Evolutionary conservation across 345 rosid species (phyloP), one percentile per base, ranked within the genome.

Genomic region (Eucalyptus marginata): DNA sequence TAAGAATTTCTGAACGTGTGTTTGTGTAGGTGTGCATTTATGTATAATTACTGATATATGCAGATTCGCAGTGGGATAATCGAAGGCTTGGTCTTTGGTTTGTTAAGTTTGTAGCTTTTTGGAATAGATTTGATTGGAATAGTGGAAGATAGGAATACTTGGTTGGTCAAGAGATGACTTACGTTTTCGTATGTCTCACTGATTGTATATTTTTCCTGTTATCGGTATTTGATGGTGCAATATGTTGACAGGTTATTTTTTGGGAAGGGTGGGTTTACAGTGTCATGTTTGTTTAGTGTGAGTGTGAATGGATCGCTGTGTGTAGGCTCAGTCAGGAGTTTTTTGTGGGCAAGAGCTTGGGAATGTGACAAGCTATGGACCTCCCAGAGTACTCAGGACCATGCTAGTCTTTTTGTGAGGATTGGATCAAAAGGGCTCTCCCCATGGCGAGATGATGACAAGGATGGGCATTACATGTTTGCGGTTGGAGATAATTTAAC

Each of bases 391-490:
- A 89, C 94, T 80, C 90, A 90, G 20, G 95, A 93, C 88, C 92
- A 92, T 89, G 89, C 93, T 80, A 81, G 92, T 92, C 89, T 93
- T 79, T 94, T 92, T 92, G 90, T 93, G 46, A 95, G 92, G 95
- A 90, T 91, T 94, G 91, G 90, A 93, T 93, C 93, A 91, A 90
- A 95, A 92, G 88, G 93, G 94, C 91, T 92, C 94, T 90, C 95
- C 96, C 96, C 93, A 43, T 91, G 96, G 96, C 95, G 93, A 90
- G 93, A 92, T 29, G 96, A 94, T 93, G 96, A 94, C 95, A 95
- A 95, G 93, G 97, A 95, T 91, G 97, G 96, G 58, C 96, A 94
- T 93, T 95, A 93, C 94, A 89, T 93, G 92, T 95, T 94, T 93
- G 94, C 93, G 33, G 90, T 94, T 68, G 96, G 96, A 92, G 96